phyloP scores from a whole-genome alignment of 202 grass and related monocot species.

The Brachypodium distachyon region DNA sequence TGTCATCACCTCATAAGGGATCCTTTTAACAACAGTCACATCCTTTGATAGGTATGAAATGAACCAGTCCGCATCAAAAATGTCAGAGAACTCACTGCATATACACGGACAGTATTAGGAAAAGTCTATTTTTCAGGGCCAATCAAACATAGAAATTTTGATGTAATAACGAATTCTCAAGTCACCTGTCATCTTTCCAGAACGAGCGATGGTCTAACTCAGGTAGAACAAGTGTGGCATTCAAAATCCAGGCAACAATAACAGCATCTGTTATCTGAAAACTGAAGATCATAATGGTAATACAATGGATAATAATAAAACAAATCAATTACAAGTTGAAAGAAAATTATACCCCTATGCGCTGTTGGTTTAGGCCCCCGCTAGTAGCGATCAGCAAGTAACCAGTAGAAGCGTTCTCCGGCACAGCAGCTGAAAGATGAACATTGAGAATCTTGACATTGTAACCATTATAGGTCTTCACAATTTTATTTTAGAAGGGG shows the following conservation, averaged over 20 bases:
- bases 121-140: background rate
- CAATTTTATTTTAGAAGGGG: background rate
- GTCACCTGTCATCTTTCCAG: conserved; percentile 87
- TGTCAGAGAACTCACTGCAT: conserved; percentile 78
- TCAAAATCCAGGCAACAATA: conserved; percentile 86
- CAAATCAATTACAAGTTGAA: conserved; percentile 16
- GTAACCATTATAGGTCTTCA: background rate
- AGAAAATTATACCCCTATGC: conserved; percentile 56
- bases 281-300: conserved; percentile 47
- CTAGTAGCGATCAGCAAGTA: conserved; percentile 93
- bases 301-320: conserved; percentile 24
- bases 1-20: conserved; percentile 82
- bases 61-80: conserved; percentile 93
- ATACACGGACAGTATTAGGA: background rate
- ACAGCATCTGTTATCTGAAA: conserved; percentile 90
- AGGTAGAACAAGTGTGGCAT: conserved; percentile 83
- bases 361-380: conserved; percentile 87
- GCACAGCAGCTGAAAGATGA: conserved; percentile 56
- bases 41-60: conserved; percentile 75
- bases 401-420: conserved; percentile 64
- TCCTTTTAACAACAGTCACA: conserved; percentile 69
- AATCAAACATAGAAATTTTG: background rate
- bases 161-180: background rate
- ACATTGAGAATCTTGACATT: conserved; percentile 1
- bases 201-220: conserved; percentile 82